Evolutionary conservation across 2,329 filamentous ascomycete genomes (phyloP), one percentile per base, ranked within the genome.

Genomic region (Aspergillus transmontanensis): DNA sequence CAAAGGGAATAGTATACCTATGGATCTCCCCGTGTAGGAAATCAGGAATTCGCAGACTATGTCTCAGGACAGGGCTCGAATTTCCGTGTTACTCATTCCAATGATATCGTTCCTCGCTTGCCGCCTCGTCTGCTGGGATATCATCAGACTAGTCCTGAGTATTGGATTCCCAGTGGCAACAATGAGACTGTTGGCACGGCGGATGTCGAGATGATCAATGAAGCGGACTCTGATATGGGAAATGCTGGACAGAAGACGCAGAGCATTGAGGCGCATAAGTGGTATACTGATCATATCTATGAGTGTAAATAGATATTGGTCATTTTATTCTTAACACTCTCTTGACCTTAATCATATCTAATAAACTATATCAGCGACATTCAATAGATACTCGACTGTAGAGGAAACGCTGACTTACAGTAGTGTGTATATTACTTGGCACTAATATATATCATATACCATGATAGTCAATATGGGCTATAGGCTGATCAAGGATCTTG

Each of bases 1-100:
- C 11, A 14, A 62, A 32, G 26, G 10, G 19, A 26, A 30, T 55
- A 81, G 79, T 82, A 80, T 62, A 77, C 75, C 1, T 82, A 78
- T 50, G 80, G 79, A n/a, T 73, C 73, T 21, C 80, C 80, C 2
- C 80, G 79, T 39, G 74, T 81, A 3, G 80, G 79, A 7, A 80
- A 80, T 48, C 46, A 66, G n/a, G 69, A 69, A 3, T 67, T 81
- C 48, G 78, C 78, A 12, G 66, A 70, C 16, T 80, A 77, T 59
- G 75, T 81, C 66, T 79, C 78, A 3, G 61, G 60, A 4, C 78
- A 80, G 60, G 72, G 71, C 4, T 64, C 65, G 43, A 74, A 75
- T 58, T 80, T 73, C 65, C 76, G 79, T 23, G 70, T 76, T 55
- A 80, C 78, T 0, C 79, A 80, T 60, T 69, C 70, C 2, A 66